phyloP scores from a whole-genome alignment of 441 rosid species.

The Aleurites moluccanus region DNA sequence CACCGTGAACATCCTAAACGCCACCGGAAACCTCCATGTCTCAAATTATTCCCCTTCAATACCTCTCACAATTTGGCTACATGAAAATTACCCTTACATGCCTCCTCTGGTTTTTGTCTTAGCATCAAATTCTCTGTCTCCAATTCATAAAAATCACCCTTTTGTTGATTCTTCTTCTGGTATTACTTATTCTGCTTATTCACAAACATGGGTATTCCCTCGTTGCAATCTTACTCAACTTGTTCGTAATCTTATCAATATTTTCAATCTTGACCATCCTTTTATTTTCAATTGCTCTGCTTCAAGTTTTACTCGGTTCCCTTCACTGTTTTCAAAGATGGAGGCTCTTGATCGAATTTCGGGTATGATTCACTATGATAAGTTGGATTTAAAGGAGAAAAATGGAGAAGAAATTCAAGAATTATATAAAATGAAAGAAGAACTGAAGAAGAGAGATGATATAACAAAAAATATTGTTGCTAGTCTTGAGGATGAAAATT shows the following conservation, averaged over 20 bases:
- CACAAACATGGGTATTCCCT: conserved; percentile 49
- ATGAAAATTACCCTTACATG: conserved; percentile 50
- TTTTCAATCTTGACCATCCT: conserved; percentile 54
- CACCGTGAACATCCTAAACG: conserved; percentile 42
- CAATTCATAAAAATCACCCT: conserved; percentile 46
- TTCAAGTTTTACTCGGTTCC: conserved; percentile 23
- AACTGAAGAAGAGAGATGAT: conserved; percentile 29
- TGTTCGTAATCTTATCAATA: conserved; percentile 42
- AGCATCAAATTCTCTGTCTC: conserved; percentile 13
- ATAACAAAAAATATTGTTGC: conserved; percentile 13
- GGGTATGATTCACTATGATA: conserved; percentile 53
- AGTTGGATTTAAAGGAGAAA: conserved; percentile 17
- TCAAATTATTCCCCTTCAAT: conserved; percentile 34
- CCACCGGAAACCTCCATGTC: conserved; percentile 38
- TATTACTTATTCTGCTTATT: conserved; percentile 37
- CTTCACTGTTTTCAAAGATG: conserved; percentile 36
- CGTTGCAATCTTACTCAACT: conserved; percentile 39
- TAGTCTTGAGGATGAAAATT: conserved; percentile 39
- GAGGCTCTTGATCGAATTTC: conserved; percentile 60
- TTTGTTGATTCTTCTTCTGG: conserved; percentile 49
- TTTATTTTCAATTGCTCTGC: conserved; percentile 13
- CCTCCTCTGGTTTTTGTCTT: conserved; percentile 51
- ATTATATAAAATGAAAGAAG: conserved; percentile 34
- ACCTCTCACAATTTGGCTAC: conserved; percentile 56
- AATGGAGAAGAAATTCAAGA: conserved; percentile 40